These are phyloP conservation scores for Nepenthes mirabilis DNA, from an alignment of 148 eudicot genomes.

Conservation along the genomic window DNA sequence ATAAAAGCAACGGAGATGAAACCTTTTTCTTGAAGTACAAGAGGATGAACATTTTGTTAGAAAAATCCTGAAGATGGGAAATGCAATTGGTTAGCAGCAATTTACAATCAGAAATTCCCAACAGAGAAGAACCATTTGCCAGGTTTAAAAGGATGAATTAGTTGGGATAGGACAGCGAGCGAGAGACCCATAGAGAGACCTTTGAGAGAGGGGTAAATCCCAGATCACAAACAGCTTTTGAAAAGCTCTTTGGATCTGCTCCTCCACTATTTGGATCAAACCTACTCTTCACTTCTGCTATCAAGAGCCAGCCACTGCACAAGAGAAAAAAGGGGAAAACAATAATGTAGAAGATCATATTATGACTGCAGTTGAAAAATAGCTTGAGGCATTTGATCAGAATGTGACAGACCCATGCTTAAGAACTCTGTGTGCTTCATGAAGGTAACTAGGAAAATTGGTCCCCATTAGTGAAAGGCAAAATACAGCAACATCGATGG, in stretches of 20 bases:
- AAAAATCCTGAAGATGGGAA: constrained; percentile 54
- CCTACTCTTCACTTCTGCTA: constrained; percentile 96
- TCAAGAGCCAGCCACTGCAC: constrained; percentile 84
- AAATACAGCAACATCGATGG: constrained; percentile 78
- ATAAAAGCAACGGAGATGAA: neutral
- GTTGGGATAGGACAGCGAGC: neutral
- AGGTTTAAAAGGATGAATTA: neutral
- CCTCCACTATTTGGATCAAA: constrained; percentile 84
- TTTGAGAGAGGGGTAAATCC: constrained; percentile 52
- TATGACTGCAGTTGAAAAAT: neutral
- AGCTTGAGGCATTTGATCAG: neutral
- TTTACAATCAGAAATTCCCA: constrained; percentile 1
- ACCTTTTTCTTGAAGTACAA: constrained; percentile 80
- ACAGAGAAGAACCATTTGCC: neutral
- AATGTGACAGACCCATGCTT: constrained; percentile 42
- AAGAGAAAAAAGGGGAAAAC: neutral
- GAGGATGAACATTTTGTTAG: constrained; percentile 86
- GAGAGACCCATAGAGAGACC: constrained; percentile 18
- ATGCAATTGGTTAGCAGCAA: neutral
- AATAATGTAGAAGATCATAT: neutral
- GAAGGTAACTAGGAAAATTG: constrained; percentile 56
- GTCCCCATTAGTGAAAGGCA: constrained; percentile 97
- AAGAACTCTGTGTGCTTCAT: constrained; percentile 86
- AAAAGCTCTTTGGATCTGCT: constrained; percentile 66
- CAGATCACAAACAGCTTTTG: constrained; percentile 56